These are phyloP conservation scores for Phialemoniopsis sp. DNA, from an alignment of 2,329 filamentous ascomycete genomes.

Conservation along the genomic window DNA sequence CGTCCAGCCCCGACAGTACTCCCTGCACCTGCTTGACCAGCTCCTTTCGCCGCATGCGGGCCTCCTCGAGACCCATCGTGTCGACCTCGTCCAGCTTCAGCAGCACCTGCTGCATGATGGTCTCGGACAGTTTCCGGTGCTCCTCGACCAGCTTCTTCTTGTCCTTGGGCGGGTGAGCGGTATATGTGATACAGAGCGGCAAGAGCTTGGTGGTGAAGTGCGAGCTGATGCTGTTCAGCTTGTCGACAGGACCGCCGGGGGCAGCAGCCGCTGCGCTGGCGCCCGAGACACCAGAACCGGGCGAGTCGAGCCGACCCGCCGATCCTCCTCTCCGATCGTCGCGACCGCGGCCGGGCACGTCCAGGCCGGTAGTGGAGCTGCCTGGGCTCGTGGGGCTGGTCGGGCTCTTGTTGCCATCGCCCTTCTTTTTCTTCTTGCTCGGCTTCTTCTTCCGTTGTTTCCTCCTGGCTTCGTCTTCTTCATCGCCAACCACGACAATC, in stretches of 20 bases:
- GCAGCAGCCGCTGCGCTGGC: conserved; percentile 19
- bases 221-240: conserved; percentile 61
- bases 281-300: conserved; percentile 24
- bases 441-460: conserved; percentile 30
- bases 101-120: conserved; percentile 69
- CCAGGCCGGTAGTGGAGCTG: conserved; percentile 30
- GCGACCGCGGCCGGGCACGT: conserved; percentile 21
- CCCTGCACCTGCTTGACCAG: conserved; percentile 69
- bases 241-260: conserved; percentile 45
- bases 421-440: conserved; percentile 38
- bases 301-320: conserved; percentile 32
- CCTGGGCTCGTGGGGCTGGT: conserved; percentile 28
- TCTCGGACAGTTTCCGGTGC: conserved; percentile 71
- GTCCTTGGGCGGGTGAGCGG: conserved; percentile 58
- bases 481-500: conserved; percentile 42
- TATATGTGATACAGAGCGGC: conserved; percentile 62
- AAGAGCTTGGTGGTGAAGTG: conserved; percentile 62
- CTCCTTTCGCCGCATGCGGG: conserved; percentile 63
- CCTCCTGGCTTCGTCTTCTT: conserved; percentile 28
- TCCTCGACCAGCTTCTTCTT: conserved; percentile 67
- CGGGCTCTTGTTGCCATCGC: conserved; percentile 30
- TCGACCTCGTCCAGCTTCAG: conserved; percentile 76
- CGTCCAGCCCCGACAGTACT: conserved; percentile 62
- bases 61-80: conserved; percentile 63
- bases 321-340: conserved; percentile 24